phyloP scores from a whole-genome alignment of 345 rosid species.

The Erysimum cheiranthoides region DNA sequence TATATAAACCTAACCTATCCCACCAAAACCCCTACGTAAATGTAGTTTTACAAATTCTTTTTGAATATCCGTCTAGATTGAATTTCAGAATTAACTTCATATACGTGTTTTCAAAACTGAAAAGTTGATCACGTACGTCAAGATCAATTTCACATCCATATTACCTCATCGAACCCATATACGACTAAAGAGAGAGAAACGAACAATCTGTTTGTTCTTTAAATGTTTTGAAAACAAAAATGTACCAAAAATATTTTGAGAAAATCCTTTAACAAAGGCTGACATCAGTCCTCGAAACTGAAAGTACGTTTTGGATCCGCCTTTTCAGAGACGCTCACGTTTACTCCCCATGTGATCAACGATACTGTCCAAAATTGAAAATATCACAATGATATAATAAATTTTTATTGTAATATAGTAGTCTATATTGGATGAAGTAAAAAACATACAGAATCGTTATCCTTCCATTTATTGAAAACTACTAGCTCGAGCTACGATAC shows the following conservation, averaged over 20 bases:
- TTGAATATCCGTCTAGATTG: background rate
- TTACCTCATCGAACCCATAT: slow-evolving; percentile 39
- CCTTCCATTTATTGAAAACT: slow-evolving; percentile 43
- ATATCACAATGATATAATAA: slow-evolving; percentile 6
- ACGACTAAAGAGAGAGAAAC: slow-evolving; percentile 25
- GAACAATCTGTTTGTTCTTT: slow-evolving; percentile 31
- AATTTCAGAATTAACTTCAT: background rate
- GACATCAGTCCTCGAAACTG: slow-evolving; percentile 48
- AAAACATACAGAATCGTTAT: slow-evolving; percentile 39
- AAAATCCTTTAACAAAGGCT: slow-evolving; percentile 38
- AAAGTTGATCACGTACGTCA: slow-evolving; percentile 22
- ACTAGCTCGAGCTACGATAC: slow-evolving; percentile 43
- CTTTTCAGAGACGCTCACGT: slow-evolving; percentile 48
- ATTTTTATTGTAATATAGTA: no score
- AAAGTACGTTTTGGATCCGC: slow-evolving; percentile 43
- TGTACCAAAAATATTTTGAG: slow-evolving; percentile 17
- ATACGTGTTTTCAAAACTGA: background rate
- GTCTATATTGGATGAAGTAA: slow-evolving; percentile 12
- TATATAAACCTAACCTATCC: background rate
- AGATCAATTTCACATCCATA: slow-evolving; percentile 19
- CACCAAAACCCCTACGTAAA: background rate
- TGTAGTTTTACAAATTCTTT: background rate
- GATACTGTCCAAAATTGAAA: slow-evolving; percentile 31
- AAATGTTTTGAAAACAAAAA: slow-evolving; percentile 27
- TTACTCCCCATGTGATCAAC: slow-evolving; percentile 33